Base-by-base conservation (phyloP, 1,139 yeast species). In the Hyphopichia burtonii region DNA sequence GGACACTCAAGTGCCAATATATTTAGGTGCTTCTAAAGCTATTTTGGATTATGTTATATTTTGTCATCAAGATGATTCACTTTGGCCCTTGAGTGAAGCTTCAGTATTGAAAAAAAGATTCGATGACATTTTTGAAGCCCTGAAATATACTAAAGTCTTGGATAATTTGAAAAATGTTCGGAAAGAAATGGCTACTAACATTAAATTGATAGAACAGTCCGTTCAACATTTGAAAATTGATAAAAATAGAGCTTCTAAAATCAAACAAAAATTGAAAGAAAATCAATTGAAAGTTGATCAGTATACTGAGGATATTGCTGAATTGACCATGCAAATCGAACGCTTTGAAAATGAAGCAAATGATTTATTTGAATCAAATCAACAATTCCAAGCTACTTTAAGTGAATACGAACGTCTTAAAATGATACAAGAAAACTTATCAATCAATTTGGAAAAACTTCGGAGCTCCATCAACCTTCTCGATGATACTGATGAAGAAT, bases 1-100 rank as follows among this genome's bases (percentile, higher is more conserved):
- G 41, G 98, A 93, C 56, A 66, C 76, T 2, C 86, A 86, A 44
- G 83, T 93, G 39, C 97, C 98, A 1, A 69, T 76, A 14, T 83
- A 83, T 50, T 68, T 94, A 42, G 99, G 99, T 4, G 96, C 91
- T 0, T 86, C 96, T 0, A 79, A 81, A 43, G 89, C 98, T 0
- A 81, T 94, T 41, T 66, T 94, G 38, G 96, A 93, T 52, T 88
- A 90, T 60, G 99, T 94, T 37, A 84, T 93, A 2, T 94, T 94
- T 61, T 93, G 99, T 57, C 99, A 94, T 58, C 99, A 94, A 61
- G 99, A 94, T 56, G 99, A 94, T 46, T 85, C 94, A 55, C 66
- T 89, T 33, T 94, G 99, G 99, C 99, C 99, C 1, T 70, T 94
- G 43, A 82, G 93, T 51, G 99, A 94, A 62, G 96, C 99, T 1